These are phyloP conservation scores for Acidomyces sp. DNA, from an alignment of 495 filamentous ascomycete genomes.

Conservation along the genomic window DNA sequence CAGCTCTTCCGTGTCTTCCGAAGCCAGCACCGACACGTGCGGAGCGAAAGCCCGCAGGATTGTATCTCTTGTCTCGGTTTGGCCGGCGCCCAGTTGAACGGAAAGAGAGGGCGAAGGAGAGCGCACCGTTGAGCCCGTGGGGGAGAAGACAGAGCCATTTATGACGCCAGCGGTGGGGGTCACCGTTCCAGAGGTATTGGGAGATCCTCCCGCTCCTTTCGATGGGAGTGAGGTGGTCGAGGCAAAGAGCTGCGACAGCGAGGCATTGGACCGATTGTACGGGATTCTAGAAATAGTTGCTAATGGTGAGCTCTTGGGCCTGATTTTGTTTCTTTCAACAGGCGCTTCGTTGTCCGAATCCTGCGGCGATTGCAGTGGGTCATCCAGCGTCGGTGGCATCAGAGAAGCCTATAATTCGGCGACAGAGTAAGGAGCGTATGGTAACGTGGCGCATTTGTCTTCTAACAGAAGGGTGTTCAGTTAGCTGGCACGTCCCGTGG, in stretches of 20 bases:
- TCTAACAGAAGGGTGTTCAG: no score
- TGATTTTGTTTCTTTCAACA: conserved; percentile 39
- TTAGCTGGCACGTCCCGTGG: no score
- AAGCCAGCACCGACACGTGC: conserved; percentile 71
- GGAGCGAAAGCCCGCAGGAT: conserved; percentile 79
- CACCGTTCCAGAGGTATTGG: conserved; percentile 24
- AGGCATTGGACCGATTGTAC: conserved; percentile 31
- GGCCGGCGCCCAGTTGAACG: conserved; percentile 15
- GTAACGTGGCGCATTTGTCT: conserved; percentile 2
- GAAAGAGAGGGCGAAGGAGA: conserved; percentile 15
- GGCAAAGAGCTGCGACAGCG: conserved; percentile 31
- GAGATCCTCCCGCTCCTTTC: conserved; percentile 11
- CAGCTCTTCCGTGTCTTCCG: conserved; percentile 67
- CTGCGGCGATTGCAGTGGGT: conserved; percentile 47
- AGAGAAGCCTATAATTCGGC: conserved; percentile 13
- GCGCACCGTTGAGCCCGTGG: conserved; percentile 13
- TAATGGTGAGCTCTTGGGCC: conserved; percentile 36
- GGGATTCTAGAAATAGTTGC: conserved; percentile 29
- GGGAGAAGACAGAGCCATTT: conserved; percentile 29
- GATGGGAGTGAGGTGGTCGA: conserved; percentile 28
- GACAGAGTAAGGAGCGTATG: neutral
- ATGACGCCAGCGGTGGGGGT: conserved; percentile 23
- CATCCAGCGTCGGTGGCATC: conserved; percentile 16
- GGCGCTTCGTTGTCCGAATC: conserved; percentile 43
- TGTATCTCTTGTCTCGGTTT: conserved; percentile 57